Evolutionary conservation across 2,329 filamentous ascomycete species (phyloP), one percentile per base, ranked within the genome.

Genomic region (Fusarium luffae): DNA sequence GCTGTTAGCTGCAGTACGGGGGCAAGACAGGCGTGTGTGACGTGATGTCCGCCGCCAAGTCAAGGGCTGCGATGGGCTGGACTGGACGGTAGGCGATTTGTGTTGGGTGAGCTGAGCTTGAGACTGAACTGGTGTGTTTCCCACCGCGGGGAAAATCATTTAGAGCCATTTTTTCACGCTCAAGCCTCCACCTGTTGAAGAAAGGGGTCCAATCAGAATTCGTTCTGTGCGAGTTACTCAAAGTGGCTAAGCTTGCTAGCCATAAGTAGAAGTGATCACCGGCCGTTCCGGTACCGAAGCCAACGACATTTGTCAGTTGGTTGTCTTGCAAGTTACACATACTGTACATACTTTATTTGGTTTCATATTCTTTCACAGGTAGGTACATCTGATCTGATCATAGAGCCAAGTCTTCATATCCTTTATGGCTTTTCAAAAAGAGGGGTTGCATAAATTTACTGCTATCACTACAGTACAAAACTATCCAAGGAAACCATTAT

Each of bases 211-310:
- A 69, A 69, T 69, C 44, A 67, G 11, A 16, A 18, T 8, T 4
- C 11, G 4, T 16, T 10, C 28, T 58, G 55, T 66, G 61, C 66
- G 66, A 69, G 54, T 66, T 69, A 46, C 66, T 59, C 16, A 14
- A 66, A 58, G 11, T 10, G 30, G 66, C 46, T 62, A 66, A 50
- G 41, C 12, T 12, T 23, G 16, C n/a, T n/a, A 32, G 37, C 56
- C 37, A 3, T 21, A 44, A 54, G 10, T 7, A 30, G 48, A n/a
- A 62, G 44, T 32, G 59, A 62, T 62, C 44, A 14, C 49, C 49
- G 49, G 16, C 21, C 37, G 34, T 52, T 13, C 41, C 11, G 34
- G 32, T n/a, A 19, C 49, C 37, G 49, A 52, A 52, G 23, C 32
- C 37, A 42, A 52, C 49, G 34, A 52, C 49, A 52, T 52, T 19